A percentile compares a stretch with the other conserved stretches of the same genome.
phyloP scores from a whole-genome alignment of 108 stramenopile genomes.

The Fragilariopsis cylindrus region DNA sequence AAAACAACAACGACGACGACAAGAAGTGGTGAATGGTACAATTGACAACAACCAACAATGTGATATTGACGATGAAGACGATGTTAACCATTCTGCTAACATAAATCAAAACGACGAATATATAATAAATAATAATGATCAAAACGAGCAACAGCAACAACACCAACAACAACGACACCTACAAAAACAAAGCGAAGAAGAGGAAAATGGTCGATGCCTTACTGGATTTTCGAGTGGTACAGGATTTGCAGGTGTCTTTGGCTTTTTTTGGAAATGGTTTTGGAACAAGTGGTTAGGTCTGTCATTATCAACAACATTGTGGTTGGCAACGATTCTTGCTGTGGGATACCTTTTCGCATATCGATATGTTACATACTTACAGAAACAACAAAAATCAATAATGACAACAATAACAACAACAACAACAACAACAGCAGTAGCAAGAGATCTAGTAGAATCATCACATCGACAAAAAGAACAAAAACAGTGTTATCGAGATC shows the following conservation, averaged over 20 bases:
- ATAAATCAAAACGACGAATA: background rate
- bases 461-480: background rate
- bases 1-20: too few relatives aligned
- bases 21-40: background rate
- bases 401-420: background rate
- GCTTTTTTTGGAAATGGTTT: conserved; percentile 63
- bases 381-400: background rate
- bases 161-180: background rate
- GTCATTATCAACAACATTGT: conserved; percentile 25
- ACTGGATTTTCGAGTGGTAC: conserved; percentile 80
- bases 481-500: background rate
- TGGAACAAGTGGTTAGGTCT: conserved; percentile 34
- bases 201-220: conserved; percentile 36
- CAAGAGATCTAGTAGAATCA: background rate
- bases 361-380: conserved; percentile 6
- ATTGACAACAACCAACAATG: background rate
- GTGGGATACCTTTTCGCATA: conserved; percentile 25
- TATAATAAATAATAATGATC: background rate
- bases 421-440: background rate
- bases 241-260: conserved; percentile 78
- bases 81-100: background rate
- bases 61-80: background rate
- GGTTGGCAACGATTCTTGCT: conserved; percentile 31
- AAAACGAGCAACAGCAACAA: background rate
- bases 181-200: background rate